Percentiles rank a stretch among this genome's conserved stretches.
Conservation (phyloP, 345 rosid genomes). For the Arabidopsis thaliana region TAIR10.1 NC_003074.8:2233501-2234000, state of each 20-base stretch:
- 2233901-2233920: slow-evolving; percentile 67
- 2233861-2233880: slow-evolving; percentile 54
- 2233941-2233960: neutral
- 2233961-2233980: slow-evolving; percentile 12
- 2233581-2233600: slow-evolving; percentile 63
- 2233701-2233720: slow-evolving; percentile 41
- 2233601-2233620: slow-evolving; percentile 50
- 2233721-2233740: slow-evolving; percentile 5
- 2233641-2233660: slow-evolving; percentile 69
- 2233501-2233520: slow-evolving; percentile 11
- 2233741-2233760: slow-evolving; percentile 10
- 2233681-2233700: slow-evolving; percentile 61
- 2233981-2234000: slow-evolving; percentile 7
- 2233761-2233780: neutral
- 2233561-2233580: slow-evolving; percentile 68
- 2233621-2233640: slow-evolving; percentile 54
- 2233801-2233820: slow-evolving; percentile 49
- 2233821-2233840: slow-evolving; percentile 55
- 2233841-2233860: slow-evolving; percentile 65
- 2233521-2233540: slow-evolving; percentile 11
- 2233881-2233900: slow-evolving; percentile 62
- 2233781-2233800: neutral
- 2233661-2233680: slow-evolving; percentile 75
- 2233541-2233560: slow-evolving; percentile 42
- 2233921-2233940: slow-evolving; percentile 5